Base-by-base conservation (phyloP, 495 filamentous ascomycete species). In the Rhypophila decipiens region DNA sequence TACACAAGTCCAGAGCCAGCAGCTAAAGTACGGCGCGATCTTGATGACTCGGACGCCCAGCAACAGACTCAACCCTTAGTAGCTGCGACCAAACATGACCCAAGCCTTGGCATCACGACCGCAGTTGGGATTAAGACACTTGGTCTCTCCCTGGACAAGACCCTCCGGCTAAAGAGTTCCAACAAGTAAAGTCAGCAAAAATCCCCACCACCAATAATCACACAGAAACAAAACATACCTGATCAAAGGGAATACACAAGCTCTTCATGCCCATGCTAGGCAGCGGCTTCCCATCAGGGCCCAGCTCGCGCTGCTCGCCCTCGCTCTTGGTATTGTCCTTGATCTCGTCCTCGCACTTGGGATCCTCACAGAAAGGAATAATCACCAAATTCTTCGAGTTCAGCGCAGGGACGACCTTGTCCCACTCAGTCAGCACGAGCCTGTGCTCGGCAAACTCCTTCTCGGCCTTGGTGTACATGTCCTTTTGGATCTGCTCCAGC, bases 191-290 rank as follows among this genome's bases (percentile, higher is more conserved):
- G n/a, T n/a, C n/a, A n/a, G n/a, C n/a, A n/a, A n/a, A n/a, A n/a
- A n/a, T n/a, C n/a, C n/a, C n/a, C n/a, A n/a, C n/a, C n/a, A n/a
- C n/a, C n/a, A n/a, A n/a, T n/a, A n/a, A n/a, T n/a, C n/a, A n/a
- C n/a, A n/a, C n/a, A 31, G 27, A 31, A 31, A 31, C n/a, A n/a
- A n/a, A n/a, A 39, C 36, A 17, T 39, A 39, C 36, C 36, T 97
- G 93, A 53, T 97, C 87, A 60, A 95, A 95, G 18, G 94, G 93
- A 75, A 98, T 96, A 66, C 93, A 98, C 58, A 98, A 75, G 51
- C 82, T 86, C 81, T 98, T 98, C 59, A 93, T 94, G 50, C 93
- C 93, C 94, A 97, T 97, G 52, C 80, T 84, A 39, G 94, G 93
- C 17, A 86, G 86, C 58, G 81, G 83, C 55, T 85, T 75, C 58